Evolutionary conservation across 768 basidiomycete species (phyloP), one percentile per base, ranked within the genome.

Genomic region (Hortiboletus campestris): DNA sequence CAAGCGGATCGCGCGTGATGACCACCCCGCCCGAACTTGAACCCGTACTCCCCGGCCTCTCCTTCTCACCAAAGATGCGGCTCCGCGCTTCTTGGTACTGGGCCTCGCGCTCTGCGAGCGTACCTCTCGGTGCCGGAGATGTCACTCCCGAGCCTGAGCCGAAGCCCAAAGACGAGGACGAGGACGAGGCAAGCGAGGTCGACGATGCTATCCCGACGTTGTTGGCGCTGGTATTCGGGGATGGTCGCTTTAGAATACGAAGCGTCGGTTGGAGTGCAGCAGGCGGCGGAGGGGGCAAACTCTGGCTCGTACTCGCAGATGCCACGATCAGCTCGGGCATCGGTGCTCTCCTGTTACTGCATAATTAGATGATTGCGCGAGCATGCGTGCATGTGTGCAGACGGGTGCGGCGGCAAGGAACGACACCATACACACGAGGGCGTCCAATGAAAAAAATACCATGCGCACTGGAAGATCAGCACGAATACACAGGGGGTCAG

Each of bases 31-130:
- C 41, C 14, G 52, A 36, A 35, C 31, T 34, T 17, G 49, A 39
- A 20, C 49, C 32, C 9, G 11, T 3, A 34, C 34, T n/a, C 20
- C 49, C 34, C 22, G 6, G 8, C 41, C 46, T 63, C 4, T 59
- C 57, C 28, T 63, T 57, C 17, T 60, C 61, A 4, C 84, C 83
- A 57, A 91, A 91, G 49, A 91, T 91, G 20, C 89, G 78, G 51
- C 85, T 82, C 28, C 89, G 74, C 3, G 89, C 88, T 19, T 83
- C 86, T 53, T 85, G 80, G 67, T 91, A 91, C 51, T 84, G 79
- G 17, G 82, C 85, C 66, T 89, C 88, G 40, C 88, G 80, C 52
- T 88, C 85, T 34, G 83, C 79, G 4, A 88, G 72, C 10, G 75
- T 57, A 12, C 67, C 63, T 40, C 74, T 56, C 22, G 65, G 60